These are phyloP conservation scores for Exutisphaerella laricina DNA, from an alignment of 2,329 filamentous ascomycete genomes.

Conservation along the genomic window DNA sequence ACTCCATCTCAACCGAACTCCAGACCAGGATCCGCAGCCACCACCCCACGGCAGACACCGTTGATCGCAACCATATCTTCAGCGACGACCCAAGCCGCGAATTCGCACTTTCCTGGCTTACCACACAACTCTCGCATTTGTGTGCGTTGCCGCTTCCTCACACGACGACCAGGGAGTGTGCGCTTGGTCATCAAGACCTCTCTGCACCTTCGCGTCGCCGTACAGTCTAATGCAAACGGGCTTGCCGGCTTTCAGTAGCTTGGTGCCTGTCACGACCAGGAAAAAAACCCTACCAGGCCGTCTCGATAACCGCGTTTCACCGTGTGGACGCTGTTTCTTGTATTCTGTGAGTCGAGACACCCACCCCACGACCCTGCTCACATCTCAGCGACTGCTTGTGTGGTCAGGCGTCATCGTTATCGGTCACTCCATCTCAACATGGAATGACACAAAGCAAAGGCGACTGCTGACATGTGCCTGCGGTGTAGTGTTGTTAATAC, in stretches of 20 bases:
- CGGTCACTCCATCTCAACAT: neutral
- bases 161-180: slow-evolving; percentile 2
- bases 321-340: slow-evolving; percentile 16
- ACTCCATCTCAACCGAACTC: too few species aligned
- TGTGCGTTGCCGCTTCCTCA: slow-evolving; percentile 2
- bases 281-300: too few species aligned
- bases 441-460: neutral
- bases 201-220: slow-evolving; percentile 8
- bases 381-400: neutral
- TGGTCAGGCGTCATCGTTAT: slow-evolving; percentile 1
- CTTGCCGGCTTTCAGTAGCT: slow-evolving; percentile 36
- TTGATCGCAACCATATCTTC: too few species aligned
- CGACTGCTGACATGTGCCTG: slow-evolving; percentile 7
- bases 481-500: slow-evolving; percentile 19
- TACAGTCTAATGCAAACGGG: neutral
- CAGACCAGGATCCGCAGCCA: too few species aligned
- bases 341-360: slow-evolving; percentile 28
- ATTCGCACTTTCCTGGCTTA: too few species aligned
- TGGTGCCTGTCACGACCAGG: slow-evolving; percentile 21
- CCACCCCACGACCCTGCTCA: neutral
- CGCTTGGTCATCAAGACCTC: slow-evolving; percentile 7
- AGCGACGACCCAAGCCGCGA: too few species aligned
- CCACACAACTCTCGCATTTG: neutral
- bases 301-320: slow-evolving; percentile 1
- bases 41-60: too few species aligned